A percentile compares a stretch with the other conserved stretches of the same genome.
Conservation (phyloP, 2,329 filamentous ascomycete species). For the Apiospora rasikravindrae region DNA sequence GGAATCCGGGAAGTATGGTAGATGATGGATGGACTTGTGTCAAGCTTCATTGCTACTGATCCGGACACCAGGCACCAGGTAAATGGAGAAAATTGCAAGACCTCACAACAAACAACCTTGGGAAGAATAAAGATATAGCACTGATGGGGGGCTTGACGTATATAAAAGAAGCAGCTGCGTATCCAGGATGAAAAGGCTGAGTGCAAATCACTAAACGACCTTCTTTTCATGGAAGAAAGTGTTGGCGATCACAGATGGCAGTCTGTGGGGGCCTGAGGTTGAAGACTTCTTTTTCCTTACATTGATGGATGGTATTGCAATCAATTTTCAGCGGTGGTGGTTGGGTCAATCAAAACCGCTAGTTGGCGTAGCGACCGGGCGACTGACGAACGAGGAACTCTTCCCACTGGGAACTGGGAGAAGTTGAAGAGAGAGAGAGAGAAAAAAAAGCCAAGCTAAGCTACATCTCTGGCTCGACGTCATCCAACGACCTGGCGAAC, state of each 20-base stretch:
- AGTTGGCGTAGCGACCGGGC: conserved; percentile 4
- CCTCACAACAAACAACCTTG: neutral
- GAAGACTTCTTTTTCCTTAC: neutral
- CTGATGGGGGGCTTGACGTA: neutral
- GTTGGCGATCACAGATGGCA: neutral
- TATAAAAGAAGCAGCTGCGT: neutral
- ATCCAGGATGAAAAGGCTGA: neutral
- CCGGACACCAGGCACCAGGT: neutral
- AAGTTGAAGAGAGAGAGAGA: neutral
- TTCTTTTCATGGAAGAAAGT: conserved; percentile 7
- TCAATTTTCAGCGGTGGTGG: neutral
- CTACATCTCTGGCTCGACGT: conserved; percentile 4
- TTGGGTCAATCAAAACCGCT: neutral
- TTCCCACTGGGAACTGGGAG: neutral
- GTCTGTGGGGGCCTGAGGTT: neutral
- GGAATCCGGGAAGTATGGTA: neutral
- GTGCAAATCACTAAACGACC: conserved; percentile 2
- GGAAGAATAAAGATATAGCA: neutral
- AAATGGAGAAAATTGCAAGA: neutral
- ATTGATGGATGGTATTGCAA: neutral
- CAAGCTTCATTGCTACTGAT: neutral
- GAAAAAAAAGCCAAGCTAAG: neutral
- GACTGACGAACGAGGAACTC: neutral
- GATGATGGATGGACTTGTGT: neutral
- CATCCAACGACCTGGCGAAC: conserved; percentile 13